These are phyloP conservation scores for Peniophora sp. DNA, from an alignment of 1,284 basidiomycete genomes.

Conservation along the genomic window DNA sequence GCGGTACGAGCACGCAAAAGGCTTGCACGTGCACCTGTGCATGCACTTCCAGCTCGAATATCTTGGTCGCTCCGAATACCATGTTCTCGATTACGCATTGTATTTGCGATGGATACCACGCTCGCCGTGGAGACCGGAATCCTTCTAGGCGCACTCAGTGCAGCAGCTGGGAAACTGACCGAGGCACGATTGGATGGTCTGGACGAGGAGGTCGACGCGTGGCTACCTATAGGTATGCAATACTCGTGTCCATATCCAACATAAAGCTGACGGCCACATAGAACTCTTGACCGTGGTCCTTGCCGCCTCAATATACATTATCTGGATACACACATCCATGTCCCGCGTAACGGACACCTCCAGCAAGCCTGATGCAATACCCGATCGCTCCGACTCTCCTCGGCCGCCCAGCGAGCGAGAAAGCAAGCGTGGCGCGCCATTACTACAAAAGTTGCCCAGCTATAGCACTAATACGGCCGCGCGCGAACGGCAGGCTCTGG, in stretches of 20 bases:
- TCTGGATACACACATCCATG: slow-evolving; percentile 47
- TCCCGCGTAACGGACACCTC: slow-evolving; percentile 11
- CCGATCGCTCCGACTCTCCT: slow-evolving; percentile 29
- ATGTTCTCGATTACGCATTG: slow-evolving; percentile 28
- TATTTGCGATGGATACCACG: slow-evolving; percentile 46
- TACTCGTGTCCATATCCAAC: slow-evolving; percentile 5
- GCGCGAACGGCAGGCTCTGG: slow-evolving; percentile 40
- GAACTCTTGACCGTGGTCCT: slow-evolving; percentile 53
- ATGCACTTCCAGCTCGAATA: slow-evolving; percentile 36
- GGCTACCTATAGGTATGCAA: slow-evolving; percentile 5
- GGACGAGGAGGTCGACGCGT: slow-evolving; percentile 4
- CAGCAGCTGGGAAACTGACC: slow-evolving; percentile 23
- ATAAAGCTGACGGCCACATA: slow-evolving; percentile 23
- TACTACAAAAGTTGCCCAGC: too few species aligned
- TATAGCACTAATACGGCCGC: not conserved
- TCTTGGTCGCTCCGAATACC: slow-evolving; percentile 34
- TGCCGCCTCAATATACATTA: slow-evolving; percentile 52
- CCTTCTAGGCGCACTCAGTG: slow-evolving; percentile 45
- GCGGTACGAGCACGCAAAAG: slow-evolving; percentile 18
- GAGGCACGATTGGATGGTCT: not conserved
- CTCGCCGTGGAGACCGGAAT: slow-evolving; percentile 49
- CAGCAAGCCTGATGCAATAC: slow-evolving; percentile 4
- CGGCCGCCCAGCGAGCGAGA: slow-evolving; percentile 38
- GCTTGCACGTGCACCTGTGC: slow-evolving; percentile 10
- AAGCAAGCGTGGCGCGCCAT: slow-evolving; percentile 25